phyloP scores from a whole-genome alignment of 140 eudicot species.

The Artemisia princeps region DNA sequence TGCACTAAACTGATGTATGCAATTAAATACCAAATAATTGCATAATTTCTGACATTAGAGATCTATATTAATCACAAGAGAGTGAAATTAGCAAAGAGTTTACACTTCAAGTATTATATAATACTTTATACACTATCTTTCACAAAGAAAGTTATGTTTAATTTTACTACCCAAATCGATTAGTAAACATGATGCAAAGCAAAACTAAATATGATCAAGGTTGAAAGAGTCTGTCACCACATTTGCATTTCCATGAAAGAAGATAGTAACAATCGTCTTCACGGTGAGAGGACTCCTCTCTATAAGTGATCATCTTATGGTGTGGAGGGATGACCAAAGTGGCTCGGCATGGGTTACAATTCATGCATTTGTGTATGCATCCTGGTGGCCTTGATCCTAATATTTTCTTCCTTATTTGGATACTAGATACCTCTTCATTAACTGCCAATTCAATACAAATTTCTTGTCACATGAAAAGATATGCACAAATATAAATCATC shows the following conservation, averaged over 20 bases:
- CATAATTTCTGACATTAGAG: conserved; percentile 15
- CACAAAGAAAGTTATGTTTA: conserved; percentile 19
- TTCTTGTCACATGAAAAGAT: neutral
- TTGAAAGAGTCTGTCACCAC: conserved; percentile 77
- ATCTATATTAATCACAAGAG: conserved; percentile 21
- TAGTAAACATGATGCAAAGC: conserved; percentile 14
- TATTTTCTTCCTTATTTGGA: conserved; percentile 18
- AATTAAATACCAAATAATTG: conserved; percentile 6
- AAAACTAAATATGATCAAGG: conserved; percentile 35
- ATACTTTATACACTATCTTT: conserved; percentile 25
- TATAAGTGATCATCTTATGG: conserved; percentile 14
- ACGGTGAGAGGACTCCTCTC: conserved; percentile 29
- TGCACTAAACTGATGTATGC: neutral
- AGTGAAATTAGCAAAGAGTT: neutral
- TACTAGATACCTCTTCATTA: conserved; percentile 18
- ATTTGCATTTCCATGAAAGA: conserved; percentile 90
- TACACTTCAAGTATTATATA: conserved; percentile 16
- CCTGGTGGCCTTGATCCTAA: conserved; percentile 1
- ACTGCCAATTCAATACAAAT: conserved; percentile 6
- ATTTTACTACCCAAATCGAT: conserved; percentile 11
- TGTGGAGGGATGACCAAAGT: conserved; percentile 80
- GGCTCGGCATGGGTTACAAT: conserved; percentile 73
- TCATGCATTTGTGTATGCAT: conserved; percentile 73
- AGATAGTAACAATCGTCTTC: conserved; percentile 79
- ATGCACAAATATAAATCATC: neutral